Base-by-base conservation (phyloP, 306 rosid genomes). In the Luffa aegyptiaca region DNA sequence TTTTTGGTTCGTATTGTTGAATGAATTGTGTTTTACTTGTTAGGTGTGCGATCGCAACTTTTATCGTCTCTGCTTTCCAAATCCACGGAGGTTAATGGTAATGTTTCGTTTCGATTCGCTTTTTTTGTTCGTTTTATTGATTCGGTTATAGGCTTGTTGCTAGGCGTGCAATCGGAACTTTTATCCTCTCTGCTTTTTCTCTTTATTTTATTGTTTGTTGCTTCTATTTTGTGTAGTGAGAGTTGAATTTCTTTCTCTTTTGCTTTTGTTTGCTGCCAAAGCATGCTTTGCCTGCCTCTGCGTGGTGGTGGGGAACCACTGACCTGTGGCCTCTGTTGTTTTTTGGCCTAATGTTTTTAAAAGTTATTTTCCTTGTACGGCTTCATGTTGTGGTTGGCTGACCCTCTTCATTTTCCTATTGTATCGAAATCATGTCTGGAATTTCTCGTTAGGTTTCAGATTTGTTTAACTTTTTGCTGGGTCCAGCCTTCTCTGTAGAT, bases 101-200 rank as follows among this genome's bases (percentile, higher is more conserved):
- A 65, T 21, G 1, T 5, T 55, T 17, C 45, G 14, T 9, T 65
- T 5, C 44, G 70, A 5, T 63, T 33, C 3, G n/a, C 7, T 62
- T 33, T 36, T 39, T 6, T 44, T n/a, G 37, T 10, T 68, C 9
- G 55, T 5, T 11, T 44, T 39, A 6, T 39, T 20, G 18, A 20
- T 10, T 70, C 56, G 37, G 17, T 41, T 37, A 37, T 16, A 16
- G 52, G 12, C 14, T 68, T 9, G 37, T 66, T 68, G 16, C 74
- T 70, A 10, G 76, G 76, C 76, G 76, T 70, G 76, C 56, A 45
- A 70, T 70, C 56, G n/a, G 37, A 70, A 70, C 76, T 70, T 70
- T 44, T 12, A 9, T 68, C 51, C 14, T 68, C 76, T 21, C 56
- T 70, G 76, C 76, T 70, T 69, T 59, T 66, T 37, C 3, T 61